phyloP scores from a whole-genome alignment of 225 moss, liverwort and hornwort genomes.

The Neckera pumila region DNA sequence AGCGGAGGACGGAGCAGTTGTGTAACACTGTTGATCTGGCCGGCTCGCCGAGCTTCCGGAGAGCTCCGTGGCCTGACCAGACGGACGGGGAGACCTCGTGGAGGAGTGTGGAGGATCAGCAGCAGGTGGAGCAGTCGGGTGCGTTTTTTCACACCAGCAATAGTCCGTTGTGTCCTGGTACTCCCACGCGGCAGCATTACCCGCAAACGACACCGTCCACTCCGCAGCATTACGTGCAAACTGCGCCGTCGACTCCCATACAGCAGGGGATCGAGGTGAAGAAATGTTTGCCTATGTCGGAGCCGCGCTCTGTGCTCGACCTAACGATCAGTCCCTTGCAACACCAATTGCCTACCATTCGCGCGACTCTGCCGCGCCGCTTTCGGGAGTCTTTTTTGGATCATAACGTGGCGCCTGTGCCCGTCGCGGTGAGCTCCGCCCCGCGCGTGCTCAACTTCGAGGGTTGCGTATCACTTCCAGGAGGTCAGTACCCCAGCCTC shows the following conservation, averaged over 20 bases:
- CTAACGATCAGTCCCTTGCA: conserved; percentile 60
- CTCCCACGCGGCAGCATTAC: conserved; percentile 34
- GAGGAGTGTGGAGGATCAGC: conserved; percentile 10
- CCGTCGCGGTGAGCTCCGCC: conserved; percentile 5
- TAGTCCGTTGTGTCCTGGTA: conserved; percentile 25
- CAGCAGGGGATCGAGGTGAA: conserved; percentile 26
- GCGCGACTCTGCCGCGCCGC: conserved; percentile 38
- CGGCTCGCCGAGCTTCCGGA: conserved; percentile 15
- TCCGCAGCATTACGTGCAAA: conserved; percentile 4
- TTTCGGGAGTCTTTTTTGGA: conserved; percentile 57
- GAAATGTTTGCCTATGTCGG: conserved; percentile 26
- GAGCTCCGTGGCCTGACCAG: conserved; percentile 14
- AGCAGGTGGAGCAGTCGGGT: background rate
- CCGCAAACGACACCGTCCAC: conserved; percentile 20
- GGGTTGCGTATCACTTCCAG: conserved; percentile 8
- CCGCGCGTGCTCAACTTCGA: conserved; percentile 51
- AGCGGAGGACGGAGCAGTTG: conserved; percentile 2
- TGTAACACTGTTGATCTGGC: background rate
- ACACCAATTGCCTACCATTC: conserved; percentile 30
- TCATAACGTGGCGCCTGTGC: conserved; percentile 15
- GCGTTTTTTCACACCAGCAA: background rate
- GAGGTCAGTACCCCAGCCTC: conserved; percentile 17
- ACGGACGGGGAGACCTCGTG: conserved; percentile 13
- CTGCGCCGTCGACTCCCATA: conserved; percentile 17
- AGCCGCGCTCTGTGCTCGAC: conserved; percentile 67